Evolutionary conservation across 768 basidiomycete genomes (phyloP).

Genomic region (Phylloporus rhodoxanthus): DNA sequence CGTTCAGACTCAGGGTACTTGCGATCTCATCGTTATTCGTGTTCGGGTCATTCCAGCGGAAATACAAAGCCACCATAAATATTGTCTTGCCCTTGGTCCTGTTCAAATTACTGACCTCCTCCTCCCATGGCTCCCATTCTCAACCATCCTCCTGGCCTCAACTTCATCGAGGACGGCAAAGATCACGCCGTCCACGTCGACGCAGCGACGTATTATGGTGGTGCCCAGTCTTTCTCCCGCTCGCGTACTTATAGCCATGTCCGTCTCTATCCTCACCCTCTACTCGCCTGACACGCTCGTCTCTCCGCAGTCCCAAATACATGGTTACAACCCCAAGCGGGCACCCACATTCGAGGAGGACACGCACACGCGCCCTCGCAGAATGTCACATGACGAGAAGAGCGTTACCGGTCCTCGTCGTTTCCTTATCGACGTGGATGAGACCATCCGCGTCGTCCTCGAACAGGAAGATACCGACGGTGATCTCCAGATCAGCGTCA

Average conservation of each 20-base stretch:
- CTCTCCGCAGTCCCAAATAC: conserved; percentile 53
- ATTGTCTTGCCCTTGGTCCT: conserved; percentile 11
- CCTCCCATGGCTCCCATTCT: conserved; percentile 57
- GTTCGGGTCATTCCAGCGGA: neutral
- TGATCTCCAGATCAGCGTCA: conserved; percentile 94
- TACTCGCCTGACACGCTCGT: conserved; percentile 17
- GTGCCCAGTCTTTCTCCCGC: conserved; percentile 70
- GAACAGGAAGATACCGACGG: conserved; percentile 98
- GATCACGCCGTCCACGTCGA: conserved; percentile 52
- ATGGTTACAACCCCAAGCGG: conserved; percentile 66
- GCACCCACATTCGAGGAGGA: conserved; percentile 73
- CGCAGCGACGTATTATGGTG: conserved; percentile 78
- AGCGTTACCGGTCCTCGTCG: conserved; percentile 72
- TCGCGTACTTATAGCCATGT: conserved; percentile 87
- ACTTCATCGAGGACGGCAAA: conserved; percentile 59
- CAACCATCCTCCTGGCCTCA: conserved; percentile 57
- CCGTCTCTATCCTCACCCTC: conserved; percentile 23
- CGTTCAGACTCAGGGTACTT: too few relatives aligned
- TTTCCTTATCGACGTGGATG: conserved; percentile 96
- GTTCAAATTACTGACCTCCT: too few relatives aligned
- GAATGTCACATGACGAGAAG: conserved; percentile 93
- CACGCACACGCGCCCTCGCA: conserved; percentile 62
- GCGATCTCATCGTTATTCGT: neutral
- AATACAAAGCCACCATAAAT: conserved; percentile 8
- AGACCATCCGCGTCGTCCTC: conserved; percentile 92